Evolutionary conservation across 306 rosid genomes (phyloP).

Genomic region (Oemleria cerasiformis): DNA sequence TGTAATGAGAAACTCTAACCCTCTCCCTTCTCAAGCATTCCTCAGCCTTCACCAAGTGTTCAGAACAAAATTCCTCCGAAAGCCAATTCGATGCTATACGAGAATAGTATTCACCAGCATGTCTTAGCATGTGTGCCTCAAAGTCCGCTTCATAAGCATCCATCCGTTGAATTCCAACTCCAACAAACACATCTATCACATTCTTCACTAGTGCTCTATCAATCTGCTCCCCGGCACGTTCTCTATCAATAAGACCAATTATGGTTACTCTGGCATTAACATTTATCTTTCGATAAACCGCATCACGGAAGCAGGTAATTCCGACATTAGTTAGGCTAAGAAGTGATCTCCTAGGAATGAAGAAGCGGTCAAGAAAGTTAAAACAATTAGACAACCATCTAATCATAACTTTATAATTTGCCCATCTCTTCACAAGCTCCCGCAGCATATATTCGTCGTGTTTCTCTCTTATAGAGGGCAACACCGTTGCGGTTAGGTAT

Average conservation of each 20-base stretch:
- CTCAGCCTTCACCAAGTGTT: conserved; percentile 51
- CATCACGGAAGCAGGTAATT: conserved; percentile 27
- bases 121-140: conserved; percentile 50
- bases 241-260: conserved; percentile 52
- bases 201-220: conserved; percentile 57
- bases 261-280: conserved; percentile 42
- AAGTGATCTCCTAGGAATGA: conserved; percentile 35
- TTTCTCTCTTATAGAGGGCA: conserved; percentile 53
- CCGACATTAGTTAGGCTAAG: conserved; percentile 32
- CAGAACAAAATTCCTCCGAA: conserved; percentile 58
- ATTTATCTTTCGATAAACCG: conserved; percentile 26
- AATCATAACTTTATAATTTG: conserved; percentile 37
- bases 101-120: conserved; percentile 50
- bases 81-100: conserved; percentile 62
- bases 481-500: conserved; percentile 36
- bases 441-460: conserved; percentile 61
- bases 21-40: conserved; percentile 36
- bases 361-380: conserved; percentile 37
- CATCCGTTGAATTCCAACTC: conserved; percentile 52
- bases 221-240: conserved; percentile 70
- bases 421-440: conserved; percentile 68
- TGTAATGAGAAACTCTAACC: conserved; percentile 30
- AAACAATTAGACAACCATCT: conserved; percentile 38
- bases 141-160: conserved; percentile 50
- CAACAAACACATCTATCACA: conserved; percentile 54